Evolutionary conservation across 305 asterid genomes (phyloP), one percentile per base, ranked within the genome.

Genomic region (Rubia tinctorum): DNA sequence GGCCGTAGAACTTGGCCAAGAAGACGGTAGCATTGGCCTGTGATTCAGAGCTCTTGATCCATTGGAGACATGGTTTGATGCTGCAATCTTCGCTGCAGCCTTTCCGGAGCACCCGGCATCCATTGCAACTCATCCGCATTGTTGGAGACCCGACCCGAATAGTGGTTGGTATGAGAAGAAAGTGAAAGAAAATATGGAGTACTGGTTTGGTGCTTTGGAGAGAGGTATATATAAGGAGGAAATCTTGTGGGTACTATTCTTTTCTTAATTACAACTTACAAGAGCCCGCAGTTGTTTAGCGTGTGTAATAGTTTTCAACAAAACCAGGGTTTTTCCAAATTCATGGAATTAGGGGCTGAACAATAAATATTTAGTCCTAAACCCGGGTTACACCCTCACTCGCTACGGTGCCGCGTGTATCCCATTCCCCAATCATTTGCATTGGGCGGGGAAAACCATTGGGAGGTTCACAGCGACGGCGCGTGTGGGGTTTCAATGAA

Each of bases 71-170:
- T 15, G 90, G 95, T 80, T 86, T 78, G 39, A 92, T 88, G 73
- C 82, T 84, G 76, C 97, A 92, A 69, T 76, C 71, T 3, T 88
- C 91, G 76, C 86, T 84, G 84, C 97, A 92, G 0, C 95, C 95
- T 70, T 92, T 92, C 6, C 97, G 77, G n/a, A 92, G 88, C 25
- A 90, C 96, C 59, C 96, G 82, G 65, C 96, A 92, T 73, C 97
- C 97, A 75, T 90, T 92, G 76, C 97, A 92, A 78, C 98, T 92
- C 89, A 88, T 77, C 64, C 92, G 84, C 98, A 92, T 91, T 74
- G 61, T 49, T 60, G 44, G 4, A 17, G 59, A 53, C 23, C 58
- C 58, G 58, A 17, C 58, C 22, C 22, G 59, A 18, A 53, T 6
- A 53, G 22, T 6, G 1, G 65, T 20, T 56, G n/a, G 68, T 34